Evolutionary conservation across 345 rosid genomes (phyloP), one percentile per base, ranked within the genome.

Genomic region (Dipteronia dyeriana): DNA sequence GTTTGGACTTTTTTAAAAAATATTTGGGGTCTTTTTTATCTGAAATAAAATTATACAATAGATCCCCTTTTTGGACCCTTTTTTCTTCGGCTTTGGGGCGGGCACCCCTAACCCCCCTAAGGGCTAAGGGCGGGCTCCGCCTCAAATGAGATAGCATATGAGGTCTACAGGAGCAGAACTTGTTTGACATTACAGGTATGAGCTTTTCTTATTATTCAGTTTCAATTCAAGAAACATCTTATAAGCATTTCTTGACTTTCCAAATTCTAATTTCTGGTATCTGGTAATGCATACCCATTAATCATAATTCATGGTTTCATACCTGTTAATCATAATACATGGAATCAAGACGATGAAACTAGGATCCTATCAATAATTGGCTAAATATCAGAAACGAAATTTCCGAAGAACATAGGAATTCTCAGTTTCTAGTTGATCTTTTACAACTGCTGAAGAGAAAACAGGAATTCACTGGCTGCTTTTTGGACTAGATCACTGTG

Each of bases 141-240:
- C 62, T 89, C 99, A 66, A 90, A 77, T 80, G 98, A 97, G 80
- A 89, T 88, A 64, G 92, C 92, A 54, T 85, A 85, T 53, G 97
- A 94, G 77, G 88, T 93, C 82, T 97, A 23, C 77, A 88, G 74
- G 98, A 94, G 76, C 96, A 86, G 64, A 89, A 87, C 82, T 83
- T 94, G 84, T 87, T 92, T 38, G 98, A 94, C 79, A 85, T 92
- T 63, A 89, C 97, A 97, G 97, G 98, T 97, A 87, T 17, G 69
- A 29, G 3, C 38, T 68, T 61, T 51, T 61, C 72, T 77, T 43
- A 14, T 41, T 49, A 43, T 38, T 34, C 39, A 43, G 19, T 56
- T 66, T 49, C 8, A 29, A 22, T 64, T 9, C 25, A 59, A 25
- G 3, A n/a, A n/a, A n/a, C 41, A 25, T 45, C 29, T 51, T 71